Evolutionary conservation across 169 alveolate species (phyloP), one percentile per base, ranked within the genome.

Genomic region (Blepharisma undulans): DNA sequence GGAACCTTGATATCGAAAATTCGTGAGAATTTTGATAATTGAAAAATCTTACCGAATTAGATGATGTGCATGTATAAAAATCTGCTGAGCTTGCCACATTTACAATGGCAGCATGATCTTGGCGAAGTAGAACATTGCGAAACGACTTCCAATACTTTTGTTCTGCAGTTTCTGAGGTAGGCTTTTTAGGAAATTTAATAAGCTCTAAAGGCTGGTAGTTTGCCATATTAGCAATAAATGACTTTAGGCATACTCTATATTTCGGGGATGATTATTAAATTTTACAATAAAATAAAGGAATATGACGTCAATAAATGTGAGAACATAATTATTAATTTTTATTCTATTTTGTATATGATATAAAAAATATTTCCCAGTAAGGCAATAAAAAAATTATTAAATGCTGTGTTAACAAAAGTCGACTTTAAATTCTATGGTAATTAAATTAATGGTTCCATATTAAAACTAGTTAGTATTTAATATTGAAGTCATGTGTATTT

Each of bases 131-230:
- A 22, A 33, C 29, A 30, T 82, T 82, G 12, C 36, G 33, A 33
- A 25, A 82, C 14, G 29, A 25, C 89, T 82, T 82, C 89, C 89
- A 82, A 72, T 36, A 22, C 34, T 33, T 82, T 59, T 22, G 48
- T 22, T 82, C 71, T 22, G 61, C 25, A 21, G 89, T 33, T 59
- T 82, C 89, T 36, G 48, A 21, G 48, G 76, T 82, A n/a, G 89
- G 78, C 89, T 82, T 82, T 32, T 33, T 22, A 2, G 89, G 89
- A 82, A 82, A 82, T 74, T 82, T 82, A 2, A 60, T 74, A 30
- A 82, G 33, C 60, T 82, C 89, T 82, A 82, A 60, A 59, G 89
- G 89, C 72, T 25, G 34, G 89, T 48, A 82, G 89, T 82, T 22
- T 21, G 89, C 89, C 89, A 82, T 82, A 48, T 48, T 48, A 48